Conservation (phyloP, 164 flowering plant species). For the Magnolia changhungtana region DNA sequence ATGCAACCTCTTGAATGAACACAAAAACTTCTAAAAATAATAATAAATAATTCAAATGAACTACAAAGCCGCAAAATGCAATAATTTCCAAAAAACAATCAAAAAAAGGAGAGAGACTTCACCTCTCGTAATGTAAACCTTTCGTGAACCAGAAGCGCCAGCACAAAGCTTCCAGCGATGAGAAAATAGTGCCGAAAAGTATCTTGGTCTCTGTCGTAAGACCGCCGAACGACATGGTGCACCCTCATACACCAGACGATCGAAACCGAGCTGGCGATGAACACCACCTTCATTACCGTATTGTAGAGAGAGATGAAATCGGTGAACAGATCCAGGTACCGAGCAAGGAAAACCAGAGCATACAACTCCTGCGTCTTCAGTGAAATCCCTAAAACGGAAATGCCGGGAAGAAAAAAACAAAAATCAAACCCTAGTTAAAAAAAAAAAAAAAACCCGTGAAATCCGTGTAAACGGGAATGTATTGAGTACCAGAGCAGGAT, state of each 20-base stretch:
- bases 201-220: conserved; percentile 72
- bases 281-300: conserved; percentile 82
- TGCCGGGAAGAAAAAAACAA: not conserved
- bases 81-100: not conserved
- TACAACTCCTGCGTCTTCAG: conserved; percentile 91
- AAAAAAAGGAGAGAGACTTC: not conserved
- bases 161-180: conserved; percentile 31
- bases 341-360: conserved; percentile 68
- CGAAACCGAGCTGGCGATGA: conserved; percentile 65
- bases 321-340: conserved; percentile 81
- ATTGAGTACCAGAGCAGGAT: conserved; percentile 68
- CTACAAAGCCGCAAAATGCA: not conserved
- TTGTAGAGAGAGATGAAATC: conserved; percentile 78
- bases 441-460: too few species aligned
- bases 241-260: conserved; percentile 86
- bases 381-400: conserved; percentile 56
- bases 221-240: conserved; percentile 52
- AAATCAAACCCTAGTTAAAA: conserved; percentile 7
- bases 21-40: not conserved
- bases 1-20: not conserved
- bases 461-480: not conserved
- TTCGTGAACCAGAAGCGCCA: conserved; percentile 66
- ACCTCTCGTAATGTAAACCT: conserved; percentile 80
- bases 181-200: conserved; percentile 77
- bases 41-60: not conserved